Base-by-base conservation (phyloP, 345 rosid genomes). In the Punica granatum region DNA sequence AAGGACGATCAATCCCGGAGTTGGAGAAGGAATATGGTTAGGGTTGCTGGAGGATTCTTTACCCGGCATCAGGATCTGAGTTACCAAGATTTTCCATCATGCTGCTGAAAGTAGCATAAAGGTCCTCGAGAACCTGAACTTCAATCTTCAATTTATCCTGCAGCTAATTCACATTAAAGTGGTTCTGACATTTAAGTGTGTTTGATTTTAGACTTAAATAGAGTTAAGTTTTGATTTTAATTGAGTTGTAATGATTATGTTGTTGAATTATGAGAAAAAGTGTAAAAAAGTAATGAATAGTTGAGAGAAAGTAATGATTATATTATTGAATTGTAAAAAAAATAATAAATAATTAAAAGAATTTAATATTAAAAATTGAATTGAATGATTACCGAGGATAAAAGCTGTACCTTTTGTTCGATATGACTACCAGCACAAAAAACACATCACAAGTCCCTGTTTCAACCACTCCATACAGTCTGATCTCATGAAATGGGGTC, bases 1-100 rank as follows among this genome's bases (percentile, higher is more conserved):
- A 14, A 28, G 33, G 34, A 15, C 13, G 10, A 46, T 0, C 58
- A 32, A 36, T 42, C 0, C 2, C 30, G 6, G 11, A 11, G 41
- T 4, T 37, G 10, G 2, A 56, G 48, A 3, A 33, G 8, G 63
- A n/a, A 19, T 35, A 26, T 26, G 39, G 14, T 19, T 39, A 63
- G 36, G 35, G 63, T 68, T 54, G 33, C 14, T 8, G 13, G 67
- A 53, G 26, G 44, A 25, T 69, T 51, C 59, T 16, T 32, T 71
- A 80, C 86, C 98, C 87, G 69, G 51, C 77, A 75, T 71, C 76
- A n/a, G 64, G 23, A 67, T 87, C 86, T 0, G 66, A 11, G 21
- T 83, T 84, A 14, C 88, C 82, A 37, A 89, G 85, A 77, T 76
- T 88, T 61, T 85, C 85, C 87, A 84, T 69, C 92, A 83, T 84